A percentile compares a stretch with the other conserved stretches of the same genome.
Evolutionary conservation across 768 basidiomycete genomes (phyloP).

Genomic region (Termitomyces sp.): DNA sequence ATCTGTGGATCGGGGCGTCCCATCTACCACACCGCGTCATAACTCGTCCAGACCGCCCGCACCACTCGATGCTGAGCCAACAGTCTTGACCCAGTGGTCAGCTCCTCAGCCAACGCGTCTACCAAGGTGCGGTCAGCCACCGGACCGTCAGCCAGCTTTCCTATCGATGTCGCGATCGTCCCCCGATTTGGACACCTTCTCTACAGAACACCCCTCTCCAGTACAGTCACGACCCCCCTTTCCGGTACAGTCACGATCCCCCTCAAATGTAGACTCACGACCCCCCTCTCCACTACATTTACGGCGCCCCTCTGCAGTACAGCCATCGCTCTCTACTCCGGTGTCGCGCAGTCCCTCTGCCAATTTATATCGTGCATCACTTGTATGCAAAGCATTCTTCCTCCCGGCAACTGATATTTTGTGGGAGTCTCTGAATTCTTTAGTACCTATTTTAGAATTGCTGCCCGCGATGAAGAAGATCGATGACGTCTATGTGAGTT

Average conservation of each 20-base stretch:
- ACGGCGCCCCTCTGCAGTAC: no score
- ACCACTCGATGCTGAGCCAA: no score
- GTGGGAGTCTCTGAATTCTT: conserved; percentile 25
- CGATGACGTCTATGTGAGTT: neutral
- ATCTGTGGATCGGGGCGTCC: no score
- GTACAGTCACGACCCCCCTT: neutral
- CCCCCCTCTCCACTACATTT: no score
- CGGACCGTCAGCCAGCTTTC: no score
- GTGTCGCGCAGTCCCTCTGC: neutral
- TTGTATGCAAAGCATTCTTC: conserved; percentile 24
- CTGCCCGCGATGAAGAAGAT: conserved; percentile 20
- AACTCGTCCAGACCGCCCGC: no score
- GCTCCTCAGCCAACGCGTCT: no score
- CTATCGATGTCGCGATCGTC: no score
- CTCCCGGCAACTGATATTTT: conserved; percentile 26
- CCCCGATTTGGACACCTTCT: neutral
- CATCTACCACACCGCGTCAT: no score
- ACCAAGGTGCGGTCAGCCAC: no score
- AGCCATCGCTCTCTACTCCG: neutral
- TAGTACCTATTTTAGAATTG: conserved; percentile 26
- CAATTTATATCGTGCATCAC: conserved; percentile 8
- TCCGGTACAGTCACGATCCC: neutral
- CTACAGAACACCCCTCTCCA: neutral
- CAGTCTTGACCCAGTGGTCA: no score
- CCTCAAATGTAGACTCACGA: no score